Conservation (phyloP, 331 rosid species). For the Pyrus hybrid region DNA sequence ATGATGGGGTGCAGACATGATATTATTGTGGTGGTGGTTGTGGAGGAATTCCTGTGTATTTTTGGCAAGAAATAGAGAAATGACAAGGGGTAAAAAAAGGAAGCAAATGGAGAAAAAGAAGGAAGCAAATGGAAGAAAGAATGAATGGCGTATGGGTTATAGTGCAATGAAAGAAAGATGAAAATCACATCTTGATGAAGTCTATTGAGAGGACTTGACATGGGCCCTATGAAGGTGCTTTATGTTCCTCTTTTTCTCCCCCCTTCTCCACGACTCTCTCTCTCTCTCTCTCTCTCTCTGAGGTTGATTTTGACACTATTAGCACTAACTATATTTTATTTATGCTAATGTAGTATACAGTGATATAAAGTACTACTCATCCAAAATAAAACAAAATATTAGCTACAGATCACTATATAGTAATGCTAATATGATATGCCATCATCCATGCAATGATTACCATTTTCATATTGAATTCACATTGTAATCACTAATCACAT, state of each 20-base stretch:
- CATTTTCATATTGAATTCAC: not conserved
- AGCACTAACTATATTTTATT: constrained; percentile 6
- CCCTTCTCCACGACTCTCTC: constrained; percentile 5
- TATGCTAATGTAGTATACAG: not conserved
- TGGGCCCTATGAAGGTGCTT: constrained; percentile 68
- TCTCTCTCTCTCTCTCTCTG: not conserved
- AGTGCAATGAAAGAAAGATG: constrained; percentile 65
- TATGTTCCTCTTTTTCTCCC: constrained; percentile 12
- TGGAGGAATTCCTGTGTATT: constrained; percentile 8
- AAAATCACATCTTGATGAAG: constrained; percentile 58
- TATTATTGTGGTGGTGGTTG: not conserved
- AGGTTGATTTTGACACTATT: not conserved
- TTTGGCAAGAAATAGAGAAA: constrained; percentile 12
- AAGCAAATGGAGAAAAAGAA: not conserved
- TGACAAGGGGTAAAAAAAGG: not conserved
- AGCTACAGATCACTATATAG: not conserved
- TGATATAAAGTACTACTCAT: not conserved
- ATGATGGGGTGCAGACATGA: not conserved
- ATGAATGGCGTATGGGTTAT: not conserved
- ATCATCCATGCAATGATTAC: not conserved
- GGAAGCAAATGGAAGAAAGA: not conserved
- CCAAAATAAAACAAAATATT: not conserved
- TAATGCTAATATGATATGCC: not conserved
- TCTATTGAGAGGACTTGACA: constrained; percentile 63
- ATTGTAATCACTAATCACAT: not conserved